Evolutionary conservation across 257 asterid genomes (phyloP), one percentile per base, ranked within the genome.

Genomic region (Vinca minor): DNA sequence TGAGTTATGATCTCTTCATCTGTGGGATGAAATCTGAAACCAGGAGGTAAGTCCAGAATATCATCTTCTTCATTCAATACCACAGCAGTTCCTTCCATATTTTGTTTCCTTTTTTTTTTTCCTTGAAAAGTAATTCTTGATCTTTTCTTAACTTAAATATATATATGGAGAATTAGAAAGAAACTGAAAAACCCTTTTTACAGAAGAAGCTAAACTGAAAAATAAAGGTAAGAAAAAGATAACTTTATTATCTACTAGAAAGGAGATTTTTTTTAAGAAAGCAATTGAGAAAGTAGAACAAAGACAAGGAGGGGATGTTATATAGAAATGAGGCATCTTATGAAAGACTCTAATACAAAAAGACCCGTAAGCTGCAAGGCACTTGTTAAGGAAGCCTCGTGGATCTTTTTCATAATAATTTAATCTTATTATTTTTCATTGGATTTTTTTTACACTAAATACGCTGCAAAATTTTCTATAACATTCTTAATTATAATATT

Each of bases 21-120:
- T 1, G 96, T 85, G 0, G 96, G 96, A 62, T 87, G 96, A 47
- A 89, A 89, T 36, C 96, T 62, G 74, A 87, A 89, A 0, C 96
- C 96, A 0, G 95, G 95, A 0, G 96, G 96, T 21, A 89, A 78
- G 18, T 77, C 78, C 23, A 70, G 61, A 4, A 67, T 13, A 8
- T 67, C 49, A 8, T 67, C 74, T 59, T 58, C 78, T 63, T 69
- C 65, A 28, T 71, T 63, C 36, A 69, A 49, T 39, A 72, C 68
- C 70, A 68, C 17, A 31, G 58, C 18, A 65, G 57, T 72, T 20
- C 71, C 79, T 76, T 72, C 86, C 84, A 82, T 84, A 18, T 28
- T 29, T n/a, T n/a, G n/a, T n/a, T n/a, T n/a, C n/a, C n/a, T 31
- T 25, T 7, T 7, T 2, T 34, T 2, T 34, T 2, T 2, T 10